Conservation (phyloP, 2,329 filamentous ascomycete species). For the Lachnellula subtilissima region DNA sequence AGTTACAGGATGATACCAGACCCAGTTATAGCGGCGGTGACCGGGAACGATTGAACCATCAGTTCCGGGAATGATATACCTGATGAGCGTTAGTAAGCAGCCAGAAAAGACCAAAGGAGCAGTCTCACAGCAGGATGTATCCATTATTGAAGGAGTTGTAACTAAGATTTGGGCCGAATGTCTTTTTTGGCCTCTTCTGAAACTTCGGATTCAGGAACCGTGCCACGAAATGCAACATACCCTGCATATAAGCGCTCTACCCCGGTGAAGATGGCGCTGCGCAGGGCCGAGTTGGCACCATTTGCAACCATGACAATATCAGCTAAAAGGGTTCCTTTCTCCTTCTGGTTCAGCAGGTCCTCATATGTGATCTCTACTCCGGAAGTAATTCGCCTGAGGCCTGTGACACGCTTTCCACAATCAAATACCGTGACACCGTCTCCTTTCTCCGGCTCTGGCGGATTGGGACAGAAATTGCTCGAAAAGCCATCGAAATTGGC, state of each 20-base stretch:
- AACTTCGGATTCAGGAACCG: constrained; percentile 33
- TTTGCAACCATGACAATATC: constrained; percentile 8
- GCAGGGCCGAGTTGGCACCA: constrained; percentile 2
- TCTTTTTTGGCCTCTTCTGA: constrained; percentile 30
- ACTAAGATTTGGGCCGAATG: constrained; percentile 36
- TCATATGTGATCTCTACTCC: background rate
- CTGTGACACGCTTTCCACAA: background rate
- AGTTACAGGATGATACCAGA: constrained; percentile 37
- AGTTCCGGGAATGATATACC: constrained; percentile 37
- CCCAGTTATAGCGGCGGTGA: constrained; percentile 38
- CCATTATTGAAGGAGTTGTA: constrained; percentile 36
- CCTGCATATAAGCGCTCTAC: constrained; percentile 2
- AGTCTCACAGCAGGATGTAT: constrained; percentile 37
- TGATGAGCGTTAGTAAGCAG: background rate
- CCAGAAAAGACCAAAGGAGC: constrained; percentile 21
- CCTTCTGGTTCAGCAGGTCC: background rate
- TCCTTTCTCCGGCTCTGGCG: constrained; percentile 11
- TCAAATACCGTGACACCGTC: constrained; percentile 5
- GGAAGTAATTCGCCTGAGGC: background rate
- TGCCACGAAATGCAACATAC: constrained; percentile 32
- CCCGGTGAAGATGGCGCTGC: background rate
- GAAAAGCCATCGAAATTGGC: constrained; percentile 18
- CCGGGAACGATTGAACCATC: constrained; percentile 36
- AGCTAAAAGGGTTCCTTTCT: background rate
- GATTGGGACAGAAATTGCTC: constrained; percentile 9